phyloP scores from a whole-genome alignment of 2,329 filamentous ascomycete species.

The Pestalotiopsis sp. region DNA sequence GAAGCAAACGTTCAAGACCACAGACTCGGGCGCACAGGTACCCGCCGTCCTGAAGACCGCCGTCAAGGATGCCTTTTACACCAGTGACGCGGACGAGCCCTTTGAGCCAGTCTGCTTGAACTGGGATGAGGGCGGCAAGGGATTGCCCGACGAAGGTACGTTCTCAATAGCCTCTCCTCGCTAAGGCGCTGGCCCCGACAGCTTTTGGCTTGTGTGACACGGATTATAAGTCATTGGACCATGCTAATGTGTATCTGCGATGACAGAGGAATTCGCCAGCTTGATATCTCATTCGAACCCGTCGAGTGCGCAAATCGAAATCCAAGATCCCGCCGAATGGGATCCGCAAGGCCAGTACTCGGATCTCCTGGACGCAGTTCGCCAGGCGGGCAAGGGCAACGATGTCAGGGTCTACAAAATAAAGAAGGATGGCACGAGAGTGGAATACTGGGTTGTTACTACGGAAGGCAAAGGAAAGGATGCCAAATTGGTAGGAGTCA shows the following conservation, averaged over 20 bases:
- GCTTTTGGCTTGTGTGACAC: not conserved
- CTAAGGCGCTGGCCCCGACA: not conserved
- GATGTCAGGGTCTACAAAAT: slow-evolving; percentile 79
- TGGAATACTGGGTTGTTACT: slow-evolving; percentile 80
- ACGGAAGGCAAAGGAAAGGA: slow-evolving; percentile 58
- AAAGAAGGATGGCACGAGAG: slow-evolving; percentile 60
- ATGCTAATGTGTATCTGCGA: not conserved
- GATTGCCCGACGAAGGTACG: slow-evolving; percentile 65
- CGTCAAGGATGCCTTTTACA: slow-evolving; percentile 65
- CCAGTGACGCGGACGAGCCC: slow-evolving; percentile 83
- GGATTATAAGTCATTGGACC: not conserved
- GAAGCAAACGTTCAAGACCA: slow-evolving; percentile 51
- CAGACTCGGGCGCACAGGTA: slow-evolving; percentile 57
- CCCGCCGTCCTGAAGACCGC: slow-evolving; percentile 59
- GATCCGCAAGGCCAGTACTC: slow-evolving; percentile 73
- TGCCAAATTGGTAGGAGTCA: slow-evolving; percentile 72
- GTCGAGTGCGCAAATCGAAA: slow-evolving; percentile 60
- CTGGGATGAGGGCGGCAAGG: slow-evolving; percentile 54
- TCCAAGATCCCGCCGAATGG: slow-evolving; percentile 71
- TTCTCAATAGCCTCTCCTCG: slow-evolving; percentile 17
- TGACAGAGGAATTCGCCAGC: slow-evolving; percentile 60
- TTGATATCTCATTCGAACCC: slow-evolving; percentile 63
- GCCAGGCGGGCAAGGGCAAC: slow-evolving; percentile 61
- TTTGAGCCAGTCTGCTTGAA: slow-evolving; percentile 76
- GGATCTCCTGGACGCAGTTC: slow-evolving; percentile 69